Evolutionary conservation across 768 basidiomycete species (phyloP), one percentile per base, ranked within the genome.

Genomic region (Phlebiopsis gigantea): DNA sequence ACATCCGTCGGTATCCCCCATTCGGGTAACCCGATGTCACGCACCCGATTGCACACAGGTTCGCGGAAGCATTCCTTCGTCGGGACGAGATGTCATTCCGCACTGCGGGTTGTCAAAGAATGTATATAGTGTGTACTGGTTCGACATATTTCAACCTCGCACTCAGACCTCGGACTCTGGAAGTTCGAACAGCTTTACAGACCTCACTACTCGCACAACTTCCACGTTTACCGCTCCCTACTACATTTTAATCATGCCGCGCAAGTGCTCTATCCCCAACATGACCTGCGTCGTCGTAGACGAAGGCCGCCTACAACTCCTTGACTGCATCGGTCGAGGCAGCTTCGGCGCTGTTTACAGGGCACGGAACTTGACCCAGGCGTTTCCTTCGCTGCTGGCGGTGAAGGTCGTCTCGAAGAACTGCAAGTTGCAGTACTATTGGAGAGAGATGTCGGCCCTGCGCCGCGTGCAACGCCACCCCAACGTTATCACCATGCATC

Each of bases 321-420:
- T 90, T 62, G 82, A 88, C 62, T 79, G 91, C 59, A 81, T 99
- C 49, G 96, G 96, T 30, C 79, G 87, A 19, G 96, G 96, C 10
- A 93, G 93, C 21, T 98, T 94, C 68, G 96, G 96, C 47, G 84
- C 93, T 61, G 94, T 98, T 7, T 97, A 96, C 69, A 85, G 88
- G 52, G 94, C 90, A 17, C 77, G 87, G 53, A 87, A 89, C 42
- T 53, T 60, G 15, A 22, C 50, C 26, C 58, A 53, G 30, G 14
- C 34, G 9, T 12, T 46, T 5, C 17, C 50, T 15, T 26, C 17
- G 9, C 15, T 54, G 22, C 34, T 55, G 31, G 64, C 65, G 12
- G 56, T 67, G 57, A 69, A 66, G 55, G 52, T 67, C 48, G 31
- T 63, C 9, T 58, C 59, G 8, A 59, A 46, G 30, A 22, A 43